Conservation (phyloP, 2,329 filamentous ascomycete species). For the Diaporthe vexans region DNA sequence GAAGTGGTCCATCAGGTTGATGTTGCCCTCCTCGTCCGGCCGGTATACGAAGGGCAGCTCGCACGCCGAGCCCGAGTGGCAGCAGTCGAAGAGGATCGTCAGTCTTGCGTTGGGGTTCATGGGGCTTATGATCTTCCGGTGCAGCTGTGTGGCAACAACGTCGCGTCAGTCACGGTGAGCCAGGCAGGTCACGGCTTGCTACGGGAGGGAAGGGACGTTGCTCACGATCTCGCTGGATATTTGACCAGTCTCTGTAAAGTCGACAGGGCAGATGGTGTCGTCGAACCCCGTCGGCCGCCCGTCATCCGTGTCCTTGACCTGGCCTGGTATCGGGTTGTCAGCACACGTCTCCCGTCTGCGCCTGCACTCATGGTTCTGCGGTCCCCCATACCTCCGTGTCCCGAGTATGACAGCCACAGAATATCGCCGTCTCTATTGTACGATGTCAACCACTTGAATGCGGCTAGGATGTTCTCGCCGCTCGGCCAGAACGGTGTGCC, state of each 20-base stretch:
- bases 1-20: slow-evolving; percentile 68
- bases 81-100: slow-evolving; percentile 73
- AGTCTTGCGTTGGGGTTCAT: slow-evolving; percentile 65
- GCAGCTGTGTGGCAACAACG: slow-evolving; percentile 53
- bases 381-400: slow-evolving; percentile 62
- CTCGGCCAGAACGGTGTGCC: slow-evolving; percentile 53
- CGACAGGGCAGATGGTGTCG: slow-evolving; percentile 67
- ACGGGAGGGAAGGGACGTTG: too few species aligned
- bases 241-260: slow-evolving; percentile 66
- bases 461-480: slow-evolving; percentile 56
- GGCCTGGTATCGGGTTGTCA: slow-evolving; percentile 47
- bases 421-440: slow-evolving; percentile 62
- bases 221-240: slow-evolving; percentile 61
- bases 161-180: slow-evolving; percentile 22
- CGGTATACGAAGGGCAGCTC: slow-evolving; percentile 72
- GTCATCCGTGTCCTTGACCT: slow-evolving; percentile 61
- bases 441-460: slow-evolving; percentile 70
- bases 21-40: slow-evolving; percentile 67
- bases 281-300: slow-evolving; percentile 56
- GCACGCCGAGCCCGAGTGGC: slow-evolving; percentile 71
- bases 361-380: neutral
- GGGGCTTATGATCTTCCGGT: slow-evolving; percentile 64
- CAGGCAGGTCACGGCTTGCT: neutral
- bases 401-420: slow-evolving; percentile 71
- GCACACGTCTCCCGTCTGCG: slow-evolving; percentile 3